Conservation (phyloP, 2,329 filamentous ascomycete genomes). For the Periglandula ipomoeae region DNA sequence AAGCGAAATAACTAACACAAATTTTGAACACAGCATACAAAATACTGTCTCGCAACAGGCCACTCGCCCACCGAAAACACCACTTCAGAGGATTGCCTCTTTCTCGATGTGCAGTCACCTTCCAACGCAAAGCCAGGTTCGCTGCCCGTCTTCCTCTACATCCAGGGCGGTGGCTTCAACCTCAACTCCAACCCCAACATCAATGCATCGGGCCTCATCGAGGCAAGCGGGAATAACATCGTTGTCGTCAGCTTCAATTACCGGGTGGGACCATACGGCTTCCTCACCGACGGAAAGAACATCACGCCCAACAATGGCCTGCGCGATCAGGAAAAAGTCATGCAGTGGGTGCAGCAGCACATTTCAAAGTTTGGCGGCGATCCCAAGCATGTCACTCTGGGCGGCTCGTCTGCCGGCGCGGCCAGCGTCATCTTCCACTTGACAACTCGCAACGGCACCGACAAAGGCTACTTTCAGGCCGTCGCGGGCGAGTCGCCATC, state of each 20-base stretch:
- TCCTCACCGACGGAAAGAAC: conserved; percentile 50
- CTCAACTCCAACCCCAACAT: conserved; percentile 37
- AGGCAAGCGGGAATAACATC: conserved; percentile 49
- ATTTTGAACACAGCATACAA: conserved; percentile 5
- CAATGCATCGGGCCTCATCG: conserved; percentile 50
- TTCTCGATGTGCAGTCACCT: conserved; percentile 56
- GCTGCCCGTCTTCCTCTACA: conserved; percentile 53
- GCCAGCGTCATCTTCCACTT: conserved; percentile 57
- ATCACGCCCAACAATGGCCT: conserved; percentile 60
- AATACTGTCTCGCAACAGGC: conserved; percentile 22
- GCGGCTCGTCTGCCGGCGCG: conserved; percentile 60
- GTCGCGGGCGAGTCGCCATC: conserved; percentile 42
- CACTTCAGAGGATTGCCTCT: conserved; percentile 58
- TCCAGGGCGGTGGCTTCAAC: conserved; percentile 55
- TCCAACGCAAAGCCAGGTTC: conserved; percentile 36
- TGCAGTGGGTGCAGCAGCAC: conserved; percentile 61
- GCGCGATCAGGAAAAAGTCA: conserved; percentile 57
- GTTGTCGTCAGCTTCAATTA: conserved; percentile 69
- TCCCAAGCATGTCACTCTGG: conserved; percentile 57
- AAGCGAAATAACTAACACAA: too few species aligned
- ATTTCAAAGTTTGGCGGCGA: conserved; percentile 62
- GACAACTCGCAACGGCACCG: conserved; percentile 40
- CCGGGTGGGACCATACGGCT: conserved; percentile 65
- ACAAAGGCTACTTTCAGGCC: conserved; percentile 41
- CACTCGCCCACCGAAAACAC: conserved; percentile 15